Evolutionary conservation across 2,329 filamentous ascomycete species (phyloP), one percentile per base, ranked within the genome.

Genomic region (Sporothrix pseudoabietina): DNA sequence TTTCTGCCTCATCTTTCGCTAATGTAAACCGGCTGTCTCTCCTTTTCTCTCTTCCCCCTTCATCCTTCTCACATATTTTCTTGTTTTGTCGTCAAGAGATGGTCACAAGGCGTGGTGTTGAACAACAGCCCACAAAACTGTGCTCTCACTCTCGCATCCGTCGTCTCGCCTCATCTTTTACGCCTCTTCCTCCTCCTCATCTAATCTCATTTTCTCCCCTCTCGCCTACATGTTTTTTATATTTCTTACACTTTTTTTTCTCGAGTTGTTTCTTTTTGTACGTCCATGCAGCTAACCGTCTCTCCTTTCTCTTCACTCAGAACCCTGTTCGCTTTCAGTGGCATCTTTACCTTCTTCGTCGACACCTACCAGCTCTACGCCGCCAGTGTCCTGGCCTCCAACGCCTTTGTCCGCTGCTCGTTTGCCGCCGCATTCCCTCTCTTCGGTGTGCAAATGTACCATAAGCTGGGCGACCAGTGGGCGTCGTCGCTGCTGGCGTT

Each of bases 311-410:
- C 55, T 76, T 77, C 16, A 57, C 55, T 74, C 78, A 93, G 92
- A 71, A 91, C 89, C 71, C 87, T 97, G 74, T 87, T 97, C 73
- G 89, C 92, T 41, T 98, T 93, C 82, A 91, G 89, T 73, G 93
- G 94, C 71, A 89, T 97, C 76, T 97, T 97, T 81, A 97, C 94
- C 14, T 97, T 97, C 82, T 84, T 97, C 76, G 93, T 93, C 77
- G 92, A 94, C 80, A 91, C 91, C 30, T 94, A 94, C 81, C 91
- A 91, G 71, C 81, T 89, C 35, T 94, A 92, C 79, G 91, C 92
- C 35, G 92, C 92, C 65, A 90, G 87, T 73, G 93, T 94, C 4
- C 85, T 97, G 80, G 93, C 94, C 14, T 93, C 94, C 61, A 96
- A 97, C 78, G 91, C 91, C 65, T 93, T 96, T 80, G 88, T 92